Conservation (phyloP, 768 basidiomycete genomes). For the Termitomyces heimii region DNA sequence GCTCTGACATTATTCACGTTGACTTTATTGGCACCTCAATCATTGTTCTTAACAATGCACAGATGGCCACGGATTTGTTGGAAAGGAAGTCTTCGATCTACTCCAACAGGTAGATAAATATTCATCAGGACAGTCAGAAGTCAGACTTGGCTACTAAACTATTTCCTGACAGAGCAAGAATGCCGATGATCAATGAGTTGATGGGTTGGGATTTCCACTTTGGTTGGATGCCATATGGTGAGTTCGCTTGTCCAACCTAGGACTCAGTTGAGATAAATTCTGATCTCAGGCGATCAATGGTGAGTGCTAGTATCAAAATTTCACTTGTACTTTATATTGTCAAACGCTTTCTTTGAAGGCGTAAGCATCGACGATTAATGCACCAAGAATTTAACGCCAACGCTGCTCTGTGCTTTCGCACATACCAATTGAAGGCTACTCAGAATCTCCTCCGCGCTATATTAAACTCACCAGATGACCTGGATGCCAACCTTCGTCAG, state of each 20-base stretch:
- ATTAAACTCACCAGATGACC: too few relatives aligned
- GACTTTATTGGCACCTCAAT: constrained; percentile 16
- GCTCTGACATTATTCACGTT: constrained; percentile 21
- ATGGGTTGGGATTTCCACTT: too few relatives aligned
- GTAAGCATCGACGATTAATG: constrained; percentile 17
- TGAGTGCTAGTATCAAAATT: not conserved
- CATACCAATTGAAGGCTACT: too few relatives aligned
- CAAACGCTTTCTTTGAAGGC: constrained; percentile 10
- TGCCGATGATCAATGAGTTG: too few relatives aligned
- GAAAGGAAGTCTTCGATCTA: constrained; percentile 19
- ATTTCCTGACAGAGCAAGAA: too few relatives aligned
- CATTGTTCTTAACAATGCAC: constrained; percentile 16
- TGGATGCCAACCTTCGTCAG: constrained; percentile 11
- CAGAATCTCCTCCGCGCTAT: too few relatives aligned
- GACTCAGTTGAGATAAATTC: not conserved
- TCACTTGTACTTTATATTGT: not conserved
- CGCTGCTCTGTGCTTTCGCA: constrained; percentile 14
- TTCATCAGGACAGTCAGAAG: constrained; percentile 1
- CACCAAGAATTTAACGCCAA: constrained; percentile 18
- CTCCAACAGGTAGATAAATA: constrained; percentile 7
- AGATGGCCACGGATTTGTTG: constrained; percentile 18
- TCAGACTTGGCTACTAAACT: too few relatives aligned
- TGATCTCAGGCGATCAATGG: constrained; percentile 7
- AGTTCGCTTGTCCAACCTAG: not conserved
- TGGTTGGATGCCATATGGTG: constrained; percentile 13